Percentiles rank a stretch among this genome's conserved stretches.
Conservation (phyloP, 73 alveolate genomes). For the Paramecium caudatum region DNA sequence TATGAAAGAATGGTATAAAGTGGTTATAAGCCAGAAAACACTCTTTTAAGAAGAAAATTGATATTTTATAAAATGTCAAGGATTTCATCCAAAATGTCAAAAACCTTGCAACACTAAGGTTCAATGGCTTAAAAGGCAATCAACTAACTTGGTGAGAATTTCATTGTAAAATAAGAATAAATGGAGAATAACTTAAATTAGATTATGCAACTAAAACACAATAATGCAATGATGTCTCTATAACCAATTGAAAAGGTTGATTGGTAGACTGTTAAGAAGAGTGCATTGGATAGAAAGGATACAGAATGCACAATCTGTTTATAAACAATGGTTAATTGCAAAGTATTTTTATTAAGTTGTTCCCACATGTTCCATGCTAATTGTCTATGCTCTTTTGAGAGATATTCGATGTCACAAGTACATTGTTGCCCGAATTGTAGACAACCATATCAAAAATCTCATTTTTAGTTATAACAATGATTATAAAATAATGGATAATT, state of each 20-base stretch:
- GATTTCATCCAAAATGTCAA: conserved; percentile 3
- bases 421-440: conserved; percentile 74
- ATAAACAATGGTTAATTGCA: neutral
- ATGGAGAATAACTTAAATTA: conserved; percentile 43
- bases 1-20: conserved; percentile 15
- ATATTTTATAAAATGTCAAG: conserved; percentile 21
- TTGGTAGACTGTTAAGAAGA: conserved; percentile 56
- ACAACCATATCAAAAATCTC: conserved; percentile 41
- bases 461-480: conserved; percentile 32
- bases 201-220: neutral
- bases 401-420: conserved; percentile 5
- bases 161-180: neutral
- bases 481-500: conserved; percentile 24
- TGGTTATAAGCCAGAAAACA: conserved; percentile 25
- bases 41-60: conserved; percentile 63
- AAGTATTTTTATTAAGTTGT: conserved; percentile 61
- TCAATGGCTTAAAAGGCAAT: neutral
- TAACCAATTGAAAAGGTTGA: conserved; percentile 1
- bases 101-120: conserved; percentile 12
- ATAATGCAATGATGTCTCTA: neutral
- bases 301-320: conserved; percentile 69
- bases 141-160: conserved; percentile 38
- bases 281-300: conserved; percentile 61
- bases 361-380: conserved; percentile 74
- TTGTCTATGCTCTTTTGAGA: conserved; percentile 71